These are phyloP conservation scores for Penicillium digitatum DNA, from an alignment of 2,329 filamentous ascomycete species.

Conservation along the genomic window DNA sequence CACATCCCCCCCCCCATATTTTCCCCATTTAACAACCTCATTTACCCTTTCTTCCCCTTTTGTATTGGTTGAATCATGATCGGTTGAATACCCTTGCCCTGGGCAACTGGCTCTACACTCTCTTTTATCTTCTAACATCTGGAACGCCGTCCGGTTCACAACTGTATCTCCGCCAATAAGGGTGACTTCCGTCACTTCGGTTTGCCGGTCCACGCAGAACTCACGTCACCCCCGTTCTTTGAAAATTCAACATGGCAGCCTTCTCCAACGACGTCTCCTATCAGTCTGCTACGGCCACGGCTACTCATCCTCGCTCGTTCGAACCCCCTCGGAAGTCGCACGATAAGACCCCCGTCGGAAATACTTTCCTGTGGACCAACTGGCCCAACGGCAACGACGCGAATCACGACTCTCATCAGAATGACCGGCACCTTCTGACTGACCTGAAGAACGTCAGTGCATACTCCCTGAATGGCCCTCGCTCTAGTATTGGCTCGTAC, in stretches of 20 bases:
- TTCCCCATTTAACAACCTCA: conserved; percentile 9
- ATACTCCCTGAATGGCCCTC: conserved; percentile 57
- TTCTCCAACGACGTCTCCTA: conserved; percentile 37
- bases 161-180: conserved; percentile 21
- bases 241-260: conserved; percentile 36
- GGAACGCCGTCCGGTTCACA: conserved; percentile 20
- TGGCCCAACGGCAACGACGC: conserved; percentile 42
- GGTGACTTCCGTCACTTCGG: conserved; percentile 22
- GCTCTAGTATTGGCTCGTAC: conserved; percentile 44
- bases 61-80: conserved; percentile 11
- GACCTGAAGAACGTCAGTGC: conserved; percentile 53
- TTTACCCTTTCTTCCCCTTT: conserved; percentile 4
- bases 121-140: conserved; percentile 7
- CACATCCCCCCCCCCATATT: conserved; percentile 4
- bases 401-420: conserved; percentile 37
- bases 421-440: conserved; percentile 39
- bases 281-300: conserved; percentile 32
- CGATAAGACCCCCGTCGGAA: conserved; percentile 44
- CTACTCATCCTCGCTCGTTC: conserved; percentile 38
- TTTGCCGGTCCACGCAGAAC: conserved; percentile 29
- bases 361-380: conserved; percentile 47
- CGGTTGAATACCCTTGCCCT: conserved; percentile 11
- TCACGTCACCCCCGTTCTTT: conserved; percentile 29
- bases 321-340: conserved; percentile 43
- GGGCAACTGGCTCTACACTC: conserved; percentile 4